Evolutionary conservation across 2,329 filamentous ascomycete species (phyloP).

Genomic region (Cryphonectria radicalis): DNA sequence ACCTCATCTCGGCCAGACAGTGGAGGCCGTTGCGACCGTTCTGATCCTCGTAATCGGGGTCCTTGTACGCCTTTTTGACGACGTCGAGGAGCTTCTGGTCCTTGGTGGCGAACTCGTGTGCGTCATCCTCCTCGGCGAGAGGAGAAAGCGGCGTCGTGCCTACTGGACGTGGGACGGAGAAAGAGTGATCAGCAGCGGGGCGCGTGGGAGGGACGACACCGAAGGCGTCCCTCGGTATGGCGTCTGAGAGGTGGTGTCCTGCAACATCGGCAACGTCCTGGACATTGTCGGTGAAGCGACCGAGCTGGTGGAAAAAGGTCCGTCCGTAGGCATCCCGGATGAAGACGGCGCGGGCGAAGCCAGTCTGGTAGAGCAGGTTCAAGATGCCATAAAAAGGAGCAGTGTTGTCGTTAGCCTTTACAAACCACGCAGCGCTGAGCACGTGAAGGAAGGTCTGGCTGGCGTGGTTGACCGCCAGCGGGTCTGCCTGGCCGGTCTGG

Average conservation of each 20-base stretch:
- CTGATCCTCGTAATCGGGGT: constrained; percentile 44
- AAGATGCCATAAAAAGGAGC: constrained; percentile 37
- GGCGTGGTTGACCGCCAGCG: constrained; percentile 46
- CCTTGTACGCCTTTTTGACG: constrained; percentile 40
- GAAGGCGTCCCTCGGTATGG: constrained; percentile 55
- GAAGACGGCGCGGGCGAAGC: neutral
- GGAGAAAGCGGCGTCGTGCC: constrained; percentile 30
- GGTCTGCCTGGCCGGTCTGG: constrained; percentile 32
- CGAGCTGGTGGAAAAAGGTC: constrained; percentile 54
- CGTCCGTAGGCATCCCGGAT: constrained; percentile 55
- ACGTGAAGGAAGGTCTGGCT: constrained; percentile 56
- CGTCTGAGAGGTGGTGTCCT: constrained; percentile 28
- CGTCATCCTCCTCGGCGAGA: constrained; percentile 29
- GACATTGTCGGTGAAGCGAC: constrained; percentile 32
- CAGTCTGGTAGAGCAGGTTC: constrained; percentile 38
- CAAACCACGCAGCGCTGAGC: constrained; percentile 43
- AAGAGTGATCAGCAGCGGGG: constrained; percentile 13
- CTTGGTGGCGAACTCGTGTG: constrained; percentile 35
- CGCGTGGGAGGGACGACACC: constrained; percentile 39
- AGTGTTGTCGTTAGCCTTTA: constrained; percentile 31
- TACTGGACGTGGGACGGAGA: constrained; percentile 16
- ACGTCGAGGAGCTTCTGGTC: constrained; percentile 44
- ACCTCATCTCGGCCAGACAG: constrained; percentile 59
- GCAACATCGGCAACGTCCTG: constrained; percentile 39
- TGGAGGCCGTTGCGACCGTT: constrained; percentile 61